Base-by-base conservation (phyloP, 106 monocot species). In the Platanthera guangdongensis region DNA sequence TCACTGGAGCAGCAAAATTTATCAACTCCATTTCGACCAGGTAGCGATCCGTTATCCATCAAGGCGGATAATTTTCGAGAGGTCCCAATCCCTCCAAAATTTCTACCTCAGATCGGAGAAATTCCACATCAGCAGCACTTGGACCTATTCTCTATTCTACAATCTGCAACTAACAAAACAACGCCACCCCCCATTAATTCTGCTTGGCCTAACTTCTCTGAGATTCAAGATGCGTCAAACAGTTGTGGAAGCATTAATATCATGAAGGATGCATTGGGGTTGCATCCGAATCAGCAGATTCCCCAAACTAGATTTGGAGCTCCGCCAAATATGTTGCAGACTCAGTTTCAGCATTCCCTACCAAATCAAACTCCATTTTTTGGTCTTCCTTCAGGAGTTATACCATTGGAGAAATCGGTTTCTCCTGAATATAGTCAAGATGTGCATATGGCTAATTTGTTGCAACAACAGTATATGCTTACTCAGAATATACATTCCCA, bases 381-480 rank as follows among this genome's bases (percentile, higher is more conserved):
- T 72, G 83, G 76, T 53, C 55, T 75, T 77, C 75, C 80, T 47
- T 80, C 86, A 64, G 70, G 80, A 47, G 49, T 86, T 1, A 9
- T 82, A 9, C 77, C 81, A 64, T 74, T 85, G 62, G 90, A 93
- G 32, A 89, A 89, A 22, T 68, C 91, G 51, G 71, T 81, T 60
- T 62, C 88, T 69, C 78, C 92, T 78, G 90, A 88, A 60, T 78
- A 86, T n/a, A 47, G 84, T 75, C 90, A 92, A 60, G 95, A 95
- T 81, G 88, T 88, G 47, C 95, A 88, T 39, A 59, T 87, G 5
- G 65, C 83, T 21, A 79, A 48, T 77, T 67, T 90, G 32, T 76
- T 95, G 83, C 95, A 90, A 57, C 95, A 95, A 47, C 90, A 95
- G 77, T 87, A 88, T 80, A 67, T 85, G 68, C 52, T 89, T 59